These are phyloP conservation scores for Aureobasidium sp. DNA, from an alignment of 2,329 filamentous ascomycete genomes.

Conservation along the genomic window DNA sequence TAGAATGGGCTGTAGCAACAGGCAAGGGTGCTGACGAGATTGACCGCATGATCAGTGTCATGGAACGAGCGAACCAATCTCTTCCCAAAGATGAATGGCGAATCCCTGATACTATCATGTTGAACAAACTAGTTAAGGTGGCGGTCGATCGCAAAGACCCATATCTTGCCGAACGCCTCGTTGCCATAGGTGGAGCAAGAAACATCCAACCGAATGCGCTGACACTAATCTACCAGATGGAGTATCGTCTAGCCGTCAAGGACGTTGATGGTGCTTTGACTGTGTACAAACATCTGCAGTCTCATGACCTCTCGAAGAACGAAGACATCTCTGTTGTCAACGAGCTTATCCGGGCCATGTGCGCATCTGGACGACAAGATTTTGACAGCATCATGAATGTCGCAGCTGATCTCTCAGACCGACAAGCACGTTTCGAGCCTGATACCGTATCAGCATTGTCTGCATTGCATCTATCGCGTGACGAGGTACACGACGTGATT, in stretches of 20 bases:
- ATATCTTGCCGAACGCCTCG: slow-evolving; percentile 64
- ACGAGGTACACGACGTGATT: slow-evolving; percentile 69
- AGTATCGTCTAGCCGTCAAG: slow-evolving; percentile 62
- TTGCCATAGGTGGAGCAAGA: slow-evolving; percentile 56
- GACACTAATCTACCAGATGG: slow-evolving; percentile 67
- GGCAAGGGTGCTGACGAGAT: slow-evolving; percentile 66
- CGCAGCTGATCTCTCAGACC: slow-evolving; percentile 62
- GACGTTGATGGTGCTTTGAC: slow-evolving; percentile 62
- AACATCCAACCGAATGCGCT: slow-evolving; percentile 57
- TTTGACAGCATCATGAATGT: slow-evolving; percentile 66
- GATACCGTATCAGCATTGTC: slow-evolving; percentile 68
- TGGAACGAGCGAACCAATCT: slow-evolving; percentile 38
- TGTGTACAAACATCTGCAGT: slow-evolving; percentile 55
- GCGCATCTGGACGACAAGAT: slow-evolving; percentile 49
- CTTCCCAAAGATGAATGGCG: slow-evolving; percentile 30
- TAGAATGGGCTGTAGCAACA: slow-evolving; percentile 66
- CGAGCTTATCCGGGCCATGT: slow-evolving; percentile 61
- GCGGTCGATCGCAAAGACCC: slow-evolving; percentile 63
- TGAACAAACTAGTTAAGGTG: slow-evolving; percentile 68
- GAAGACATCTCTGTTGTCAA: slow-evolving; percentile 60
- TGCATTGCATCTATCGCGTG: slow-evolving; percentile 62
- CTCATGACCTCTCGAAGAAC: slow-evolving; percentile 45
- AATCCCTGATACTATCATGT: slow-evolving; percentile 50
- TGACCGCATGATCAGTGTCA: slow-evolving; percentile 61
- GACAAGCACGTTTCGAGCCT: slow-evolving; percentile 59